Evolutionary conservation across 768 basidiomycete genomes (phyloP), one percentile per base, ranked within the genome.

Genomic region (Lactarius hengduanensis): DNA sequence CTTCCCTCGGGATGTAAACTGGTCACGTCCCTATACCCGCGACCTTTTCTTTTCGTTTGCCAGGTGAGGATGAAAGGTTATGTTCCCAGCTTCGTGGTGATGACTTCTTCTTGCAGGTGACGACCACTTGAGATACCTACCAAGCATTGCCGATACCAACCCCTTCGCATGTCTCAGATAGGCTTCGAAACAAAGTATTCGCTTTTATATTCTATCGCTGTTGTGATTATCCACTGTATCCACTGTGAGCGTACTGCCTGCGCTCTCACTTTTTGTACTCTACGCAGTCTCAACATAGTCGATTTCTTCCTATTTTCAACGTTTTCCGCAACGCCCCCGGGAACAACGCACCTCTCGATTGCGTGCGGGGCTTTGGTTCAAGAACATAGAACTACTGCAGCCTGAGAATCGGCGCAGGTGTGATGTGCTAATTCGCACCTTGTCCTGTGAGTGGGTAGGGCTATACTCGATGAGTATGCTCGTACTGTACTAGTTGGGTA

Each of bases 1-100:
- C 66, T 28, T 43, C 61, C 2, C 15, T 63, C 8, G 61, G 66
- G 32, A 41, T 59, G 2, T 67, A 28, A 58, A 34, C 11, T n/a
- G 22, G 2, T 22, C 47, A 50, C n/a, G 9, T 30, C 16, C 20
- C 28, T 30, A 16, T 18, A 5, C 26, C 26, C 36, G 4, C 30
- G 15, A 32, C 20, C 11, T 38, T 16, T 18, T 41, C 16, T 41
- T 16, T 41, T 41, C 45, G n/a, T 38, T 13, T 11, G 11, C 10
- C n/a, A 47, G 20, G 45, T 47, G 45, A n/a, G 45, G 45, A 47
- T 10, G 45, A 47, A 47, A 10, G 45, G n/a, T 47, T 22, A 5
- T 47, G 3, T 47, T 4, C 10, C 11, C 47, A 15, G 2, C 26
- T 26, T 53, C 50, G 3, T 13, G 26, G 4, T 26, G 15, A 26